These are phyloP conservation scores for Pouteria campechiana DNA, from an alignment of 179 eudicot genomes.

Conservation along the genomic window DNA sequence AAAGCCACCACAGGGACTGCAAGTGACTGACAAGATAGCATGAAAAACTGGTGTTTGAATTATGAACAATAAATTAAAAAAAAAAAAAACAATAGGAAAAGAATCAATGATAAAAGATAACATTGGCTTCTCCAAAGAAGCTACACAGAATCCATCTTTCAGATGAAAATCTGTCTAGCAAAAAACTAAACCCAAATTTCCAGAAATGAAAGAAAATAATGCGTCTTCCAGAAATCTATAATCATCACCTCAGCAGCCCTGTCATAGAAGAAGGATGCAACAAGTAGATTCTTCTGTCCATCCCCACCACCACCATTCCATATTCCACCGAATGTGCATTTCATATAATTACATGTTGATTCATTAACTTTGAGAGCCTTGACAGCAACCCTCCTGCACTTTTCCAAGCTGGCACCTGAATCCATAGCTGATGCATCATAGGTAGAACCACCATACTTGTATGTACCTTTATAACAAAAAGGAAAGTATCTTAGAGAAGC, in stretches of 20 bases:
- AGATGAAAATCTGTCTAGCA: no score
- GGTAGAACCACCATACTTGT: constrained; percentile 54
- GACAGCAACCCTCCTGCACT: constrained; percentile 40
- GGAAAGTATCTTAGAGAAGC: no score
- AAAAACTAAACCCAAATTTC: background rate
- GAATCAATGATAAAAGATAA: no score
- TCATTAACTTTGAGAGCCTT: constrained; percentile 78
- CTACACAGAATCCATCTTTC: no score
- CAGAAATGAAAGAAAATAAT: background rate
- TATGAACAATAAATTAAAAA: no score
- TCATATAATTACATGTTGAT: constrained; percentile 77
- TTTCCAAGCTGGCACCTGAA: constrained; percentile 47
- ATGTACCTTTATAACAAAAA: constrained; percentile 37
- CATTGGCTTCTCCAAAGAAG: no score
- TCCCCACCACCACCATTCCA: constrained; percentile 97
- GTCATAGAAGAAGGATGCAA: constrained; percentile 95
- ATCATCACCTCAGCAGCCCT: constrained; percentile 86
- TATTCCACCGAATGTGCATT: constrained; percentile 87
- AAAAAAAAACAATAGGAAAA: no score
- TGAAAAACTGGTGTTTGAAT: no score
- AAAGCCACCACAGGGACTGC: no score
- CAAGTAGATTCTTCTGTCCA: constrained; percentile 81
- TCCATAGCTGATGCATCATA: constrained; percentile 45
- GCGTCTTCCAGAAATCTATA: no score
- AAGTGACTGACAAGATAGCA: no score